A percentile compares a stretch with the other conserved stretches of the same genome.
These are phyloP conservation scores for Phaffia tasmanica DNA, from an alignment of 768 basidiomycete genomes.

Conservation along the genomic window DNA sequence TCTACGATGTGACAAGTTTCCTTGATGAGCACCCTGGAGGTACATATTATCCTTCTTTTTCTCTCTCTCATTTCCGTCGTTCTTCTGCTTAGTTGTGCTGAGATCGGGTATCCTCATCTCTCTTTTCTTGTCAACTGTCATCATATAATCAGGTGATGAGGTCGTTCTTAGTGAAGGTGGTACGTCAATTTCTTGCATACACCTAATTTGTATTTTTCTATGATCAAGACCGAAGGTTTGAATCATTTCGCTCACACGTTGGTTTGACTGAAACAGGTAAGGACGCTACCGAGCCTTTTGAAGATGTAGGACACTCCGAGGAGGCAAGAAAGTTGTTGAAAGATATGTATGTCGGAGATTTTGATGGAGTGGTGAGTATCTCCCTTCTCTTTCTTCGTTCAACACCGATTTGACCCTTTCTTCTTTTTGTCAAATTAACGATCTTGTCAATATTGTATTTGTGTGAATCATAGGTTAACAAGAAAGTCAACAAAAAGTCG, in stretches of 20 bases:
- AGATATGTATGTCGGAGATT: slow-evolving; percentile 68
- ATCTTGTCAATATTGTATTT: neutral
- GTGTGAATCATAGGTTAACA: neutral
- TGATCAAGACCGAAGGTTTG: neutral
- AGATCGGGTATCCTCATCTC: neutral
- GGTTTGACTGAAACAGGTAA: slow-evolving; percentile 24
- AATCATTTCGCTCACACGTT: neutral
- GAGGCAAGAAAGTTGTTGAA: slow-evolving; percentile 81
- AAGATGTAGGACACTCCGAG: slow-evolving; percentile 98
- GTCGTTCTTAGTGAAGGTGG: slow-evolving; percentile 83
- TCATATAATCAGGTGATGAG: slow-evolving; percentile 59
- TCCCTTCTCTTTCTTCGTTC: neutral
- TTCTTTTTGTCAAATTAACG: neutral
- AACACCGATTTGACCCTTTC: neutral
- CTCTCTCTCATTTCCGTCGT: neutral
- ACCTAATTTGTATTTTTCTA: neutral
- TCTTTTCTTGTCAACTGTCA: neutral
- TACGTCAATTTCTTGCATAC: slow-evolving; percentile 22
- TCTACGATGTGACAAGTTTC: slow-evolving; percentile 25
- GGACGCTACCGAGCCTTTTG: slow-evolving; percentile 95
- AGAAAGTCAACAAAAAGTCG: slow-evolving; percentile 15
- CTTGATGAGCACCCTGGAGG: slow-evolving; percentile 27
- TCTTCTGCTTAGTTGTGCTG: neutral
- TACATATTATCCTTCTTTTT: neutral
- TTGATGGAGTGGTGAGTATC: slow-evolving; percentile 50